Conservation (phyloP, 805 yeast genomes). For the Saccharomycopsis sp. region DNA sequence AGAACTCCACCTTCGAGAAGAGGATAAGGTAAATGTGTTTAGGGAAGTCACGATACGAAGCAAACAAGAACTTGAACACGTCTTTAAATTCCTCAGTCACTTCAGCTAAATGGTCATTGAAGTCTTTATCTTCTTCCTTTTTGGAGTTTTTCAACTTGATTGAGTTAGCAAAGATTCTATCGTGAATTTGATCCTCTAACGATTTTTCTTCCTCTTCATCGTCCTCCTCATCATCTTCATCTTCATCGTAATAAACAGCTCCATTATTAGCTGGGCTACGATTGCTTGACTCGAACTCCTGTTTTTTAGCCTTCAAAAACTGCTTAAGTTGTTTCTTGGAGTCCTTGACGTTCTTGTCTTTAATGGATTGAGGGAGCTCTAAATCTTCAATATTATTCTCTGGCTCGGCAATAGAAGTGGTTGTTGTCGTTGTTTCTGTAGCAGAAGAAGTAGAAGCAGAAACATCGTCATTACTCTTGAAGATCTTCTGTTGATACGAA, state of each 20-base stretch:
- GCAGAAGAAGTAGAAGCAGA: neutral
- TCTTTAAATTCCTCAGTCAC: constrained; percentile 19
- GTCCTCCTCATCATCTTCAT: constrained; percentile 19
- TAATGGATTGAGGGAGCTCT: constrained; percentile 12
- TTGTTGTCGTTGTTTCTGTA: neutral
- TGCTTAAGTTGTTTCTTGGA: constrained; percentile 11
- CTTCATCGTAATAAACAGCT: constrained; percentile 3
- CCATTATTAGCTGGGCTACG: neutral
- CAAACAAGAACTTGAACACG: constrained; percentile 15
- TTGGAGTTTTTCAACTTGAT: constrained; percentile 11
- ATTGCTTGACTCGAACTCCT: constrained; percentile 3
- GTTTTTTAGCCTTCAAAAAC: constrained; percentile 10
- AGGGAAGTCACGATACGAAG: constrained; percentile 20
- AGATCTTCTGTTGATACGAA: constrained; percentile 20
- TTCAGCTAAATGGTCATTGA: constrained; percentile 16
- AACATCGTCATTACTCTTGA: constrained; percentile 4
- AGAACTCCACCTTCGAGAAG: constrained; percentile 7
- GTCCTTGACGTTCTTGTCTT: constrained; percentile 13
- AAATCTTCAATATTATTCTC: neutral
- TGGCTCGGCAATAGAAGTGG: neutral
- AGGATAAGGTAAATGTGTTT: constrained; percentile 9
- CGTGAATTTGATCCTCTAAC: constrained; percentile 9
- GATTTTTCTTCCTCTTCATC: constrained; percentile 22
- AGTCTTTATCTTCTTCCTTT: constrained; percentile 10
- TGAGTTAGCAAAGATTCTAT: constrained; percentile 15